Base-by-base conservation (phyloP, 768 basidiomycete genomes). In the Podaxis sp. region DNA sequence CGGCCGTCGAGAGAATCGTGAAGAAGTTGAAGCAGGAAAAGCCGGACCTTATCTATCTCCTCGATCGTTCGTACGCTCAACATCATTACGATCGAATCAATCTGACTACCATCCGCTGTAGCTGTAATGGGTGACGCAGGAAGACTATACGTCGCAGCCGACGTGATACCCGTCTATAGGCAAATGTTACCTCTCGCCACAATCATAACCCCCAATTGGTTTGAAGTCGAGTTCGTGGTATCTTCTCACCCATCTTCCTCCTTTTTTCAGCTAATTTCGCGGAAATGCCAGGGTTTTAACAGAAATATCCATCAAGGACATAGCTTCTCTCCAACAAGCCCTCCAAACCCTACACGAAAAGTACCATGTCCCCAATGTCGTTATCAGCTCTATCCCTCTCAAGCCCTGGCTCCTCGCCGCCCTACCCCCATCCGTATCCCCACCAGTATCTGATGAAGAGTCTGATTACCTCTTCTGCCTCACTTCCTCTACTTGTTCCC, bases 141-240 rank as follows among this genome's bases (percentile, higher is more conserved):
- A 4, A 82, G 79, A 42, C 78, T 99, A 13, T 99, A 99, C 68
- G 95, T 98, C 22, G 85, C 95, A 3, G 80, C 88, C 22, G 87
- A 93, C 64, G 93, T 95, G 8, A 79, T 99, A 63, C 93, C 95
- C 1, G 82, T 93, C 42, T 99, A 99, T 78, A 85, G 87, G 52
- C 77, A 81, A 46, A 84, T 95, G 77, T 79, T 96, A 0, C 80
- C 86, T n/a, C 76, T 87, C n/a, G 90, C 97, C 2, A 92, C 92
- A 0, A 87, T 98, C 53, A 98, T 98, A 66, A 95, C 97, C 0
- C 97, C 97, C 0, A 99, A 99, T 71, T 97, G 95, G 86, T 99
- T 95, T 68, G 97, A 99, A 79, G 92, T 90, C 65, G 96, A 99
- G 95, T 96, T 72, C 73, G 88, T 74, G 13, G 46, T 51, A 24